Evolutionary conservation across 2,329 filamentous ascomycete species (phyloP).

Genomic region (Microsporum audouinii): DNA sequence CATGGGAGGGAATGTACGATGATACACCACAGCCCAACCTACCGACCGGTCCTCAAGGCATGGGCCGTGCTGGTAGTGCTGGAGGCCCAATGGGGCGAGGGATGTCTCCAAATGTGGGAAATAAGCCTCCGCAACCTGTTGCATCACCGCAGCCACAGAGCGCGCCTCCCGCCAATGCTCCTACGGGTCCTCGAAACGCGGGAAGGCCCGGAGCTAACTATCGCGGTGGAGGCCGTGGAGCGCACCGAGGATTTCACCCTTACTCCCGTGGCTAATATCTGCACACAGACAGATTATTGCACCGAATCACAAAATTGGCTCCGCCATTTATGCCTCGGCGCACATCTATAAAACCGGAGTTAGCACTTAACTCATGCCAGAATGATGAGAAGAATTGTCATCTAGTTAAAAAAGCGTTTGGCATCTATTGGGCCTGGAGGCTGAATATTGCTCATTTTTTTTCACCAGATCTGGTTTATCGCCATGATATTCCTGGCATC

Average conservation of each 20-base stretch:
- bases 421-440: no score
- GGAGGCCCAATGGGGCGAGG: slow-evolving; percentile 30
- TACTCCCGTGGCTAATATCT: slow-evolving; percentile 43
- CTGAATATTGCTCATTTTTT: no score
- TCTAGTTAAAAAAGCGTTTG: no score
- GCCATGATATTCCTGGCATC: no score
- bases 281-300: not conserved
- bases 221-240: slow-evolving; percentile 72
- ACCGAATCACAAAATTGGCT: not conserved
- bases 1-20: slow-evolving; percentile 98
- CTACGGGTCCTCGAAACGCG: slow-evolving; percentile 91
- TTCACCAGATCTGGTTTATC: no score
- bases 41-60: slow-evolving; percentile 40
- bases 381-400: no score
- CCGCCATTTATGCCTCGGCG: not conserved
- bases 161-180: slow-evolving; percentile 64
- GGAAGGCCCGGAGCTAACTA: slow-evolving; percentile 88
- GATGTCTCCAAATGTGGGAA: slow-evolving; percentile 29
- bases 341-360: not conserved
- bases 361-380: no score
- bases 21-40: slow-evolving; percentile 76
- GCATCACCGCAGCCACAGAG: slow-evolving; percentile 36
- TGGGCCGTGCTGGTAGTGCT: slow-evolving; percentile 31
- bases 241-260: slow-evolving; percentile 65
- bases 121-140: slow-evolving; percentile 31